Conservation (phyloP, 306 rosid species). For the Medicago arabica region DNA sequence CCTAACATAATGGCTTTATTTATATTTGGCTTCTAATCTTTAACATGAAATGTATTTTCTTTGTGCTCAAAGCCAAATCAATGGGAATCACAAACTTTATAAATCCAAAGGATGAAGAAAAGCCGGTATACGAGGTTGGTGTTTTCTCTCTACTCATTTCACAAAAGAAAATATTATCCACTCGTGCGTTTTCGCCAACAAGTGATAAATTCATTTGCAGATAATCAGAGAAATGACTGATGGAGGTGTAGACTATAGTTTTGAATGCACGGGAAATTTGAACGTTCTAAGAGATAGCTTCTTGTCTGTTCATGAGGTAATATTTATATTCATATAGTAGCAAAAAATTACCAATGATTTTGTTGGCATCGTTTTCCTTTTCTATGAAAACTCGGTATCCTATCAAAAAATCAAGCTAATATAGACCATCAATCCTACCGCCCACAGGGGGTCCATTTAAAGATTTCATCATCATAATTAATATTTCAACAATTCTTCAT, state of each 20-base stretch:
- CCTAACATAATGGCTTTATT: not conserved
- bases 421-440: too few relatives aligned
- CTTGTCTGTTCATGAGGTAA: slow-evolving; percentile 64
- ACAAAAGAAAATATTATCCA: slow-evolving; percentile 4
- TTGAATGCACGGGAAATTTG: slow-evolving; percentile 69
- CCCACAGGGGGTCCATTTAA: too few relatives aligned
- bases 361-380: too few relatives aligned
- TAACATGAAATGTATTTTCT: slow-evolving; percentile 1
- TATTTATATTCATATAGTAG: not conserved
- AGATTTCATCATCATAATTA: too few relatives aligned
- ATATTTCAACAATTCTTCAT: too few relatives aligned
- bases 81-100: slow-evolving; percentile 77
- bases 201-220: slow-evolving; percentile 46
- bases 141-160: not conserved
- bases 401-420: too few relatives aligned
- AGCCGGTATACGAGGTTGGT: slow-evolving; percentile 68
- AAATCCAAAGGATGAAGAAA: slow-evolving; percentile 64
- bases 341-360: not conserved
- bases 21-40: too few relatives aligned
- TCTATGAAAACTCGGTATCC: not conserved
- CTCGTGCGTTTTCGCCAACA: not conserved
- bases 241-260: slow-evolving; percentile 76
- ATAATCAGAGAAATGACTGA: slow-evolving; percentile 55
- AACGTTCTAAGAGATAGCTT: slow-evolving; percentile 69
- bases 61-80: slow-evolving; percentile 48